Evolutionary conservation across 2,329 filamentous ascomycete genomes (phyloP).

Genomic region (Fusarium concolor): DNA sequence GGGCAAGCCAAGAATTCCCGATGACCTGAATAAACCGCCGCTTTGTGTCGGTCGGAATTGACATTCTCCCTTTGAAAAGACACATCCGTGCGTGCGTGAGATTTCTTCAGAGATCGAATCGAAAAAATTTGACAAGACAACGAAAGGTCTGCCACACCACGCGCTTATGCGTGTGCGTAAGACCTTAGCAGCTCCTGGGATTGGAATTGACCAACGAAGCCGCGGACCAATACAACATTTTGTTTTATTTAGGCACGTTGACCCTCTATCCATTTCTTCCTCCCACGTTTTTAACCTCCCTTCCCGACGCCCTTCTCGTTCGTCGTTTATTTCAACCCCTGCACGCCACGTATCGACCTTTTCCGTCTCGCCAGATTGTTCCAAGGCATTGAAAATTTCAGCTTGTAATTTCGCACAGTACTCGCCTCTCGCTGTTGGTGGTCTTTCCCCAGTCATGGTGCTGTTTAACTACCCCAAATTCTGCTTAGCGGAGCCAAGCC

Average conservation of each 20-base stretch:
- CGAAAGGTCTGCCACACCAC: constrained; percentile 30
- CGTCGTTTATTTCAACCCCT: constrained; percentile 25
- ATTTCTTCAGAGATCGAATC: constrained; percentile 22
- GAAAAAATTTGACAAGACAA: constrained; percentile 9
- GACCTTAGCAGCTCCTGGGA: constrained; percentile 20
- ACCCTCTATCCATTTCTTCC: constrained; percentile 4
- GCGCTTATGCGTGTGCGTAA: constrained; percentile 35
- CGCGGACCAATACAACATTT: neutral
- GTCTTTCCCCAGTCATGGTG: constrained; percentile 32
- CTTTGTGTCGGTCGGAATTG: constrained; percentile 23
- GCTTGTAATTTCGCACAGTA: constrained; percentile 39
- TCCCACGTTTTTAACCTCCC: constrained; percentile 46
- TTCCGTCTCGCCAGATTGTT: constrained; percentile 31
- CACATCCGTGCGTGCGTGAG: neutral
- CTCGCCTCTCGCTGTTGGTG: constrained; percentile 1
- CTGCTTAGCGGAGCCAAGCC: constrained; percentile 42
- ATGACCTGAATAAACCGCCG: neutral
- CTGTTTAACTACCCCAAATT: constrained; percentile 44
- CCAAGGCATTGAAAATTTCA: neutral
- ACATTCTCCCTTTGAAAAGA: neutral
- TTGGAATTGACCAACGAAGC: constrained; percentile 32
- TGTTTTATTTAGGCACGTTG: neutral
- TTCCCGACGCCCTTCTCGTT: constrained; percentile 24
- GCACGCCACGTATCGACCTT: constrained; percentile 37
- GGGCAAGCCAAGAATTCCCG: neutral